Evolutionary conservation across 768 basidiomycete species (phyloP).

Genomic region (Panaeolus cyanescens): DNA sequence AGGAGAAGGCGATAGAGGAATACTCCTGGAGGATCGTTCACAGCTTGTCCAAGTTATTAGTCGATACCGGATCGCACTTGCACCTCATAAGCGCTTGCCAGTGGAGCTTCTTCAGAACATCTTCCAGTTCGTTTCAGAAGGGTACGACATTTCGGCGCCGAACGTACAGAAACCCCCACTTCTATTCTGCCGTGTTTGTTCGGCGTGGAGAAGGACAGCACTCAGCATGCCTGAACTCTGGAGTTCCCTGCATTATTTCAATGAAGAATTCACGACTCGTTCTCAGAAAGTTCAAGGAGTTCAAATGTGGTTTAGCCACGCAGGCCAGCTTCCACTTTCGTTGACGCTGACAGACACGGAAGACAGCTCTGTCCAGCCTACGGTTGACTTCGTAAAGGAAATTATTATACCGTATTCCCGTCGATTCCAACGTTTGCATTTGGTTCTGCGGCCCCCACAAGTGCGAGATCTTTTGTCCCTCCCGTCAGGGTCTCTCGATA

Average conservation of each 20-base stretch:
- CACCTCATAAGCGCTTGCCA: constrained; percentile 21
- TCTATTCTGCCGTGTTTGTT: constrained; percentile 19
- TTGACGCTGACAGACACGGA: constrained; percentile 10
- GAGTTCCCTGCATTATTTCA: constrained; percentile 13
- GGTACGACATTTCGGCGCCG: constrained; percentile 10
- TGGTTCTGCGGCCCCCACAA: constrained; percentile 12
- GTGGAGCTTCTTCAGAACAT: constrained; percentile 17
- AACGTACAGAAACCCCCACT: constrained; percentile 15
- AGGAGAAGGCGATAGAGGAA: constrained; percentile 1
- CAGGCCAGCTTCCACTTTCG: constrained; percentile 10
- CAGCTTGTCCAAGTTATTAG: constrained; percentile 4
- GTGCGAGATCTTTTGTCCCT: constrained; percentile 11
- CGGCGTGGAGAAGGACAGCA: constrained; percentile 17
- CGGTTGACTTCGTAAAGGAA: constrained; percentile 11
- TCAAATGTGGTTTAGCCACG: constrained; percentile 12
- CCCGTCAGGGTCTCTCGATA: constrained; percentile 11
- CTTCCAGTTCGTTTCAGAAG: constrained; percentile 12
- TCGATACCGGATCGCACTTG: constrained; percentile 19
- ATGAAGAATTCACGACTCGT: constrained; percentile 4
- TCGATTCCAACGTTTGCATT: constrained; percentile 11
- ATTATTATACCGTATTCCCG: constrained; percentile 10
- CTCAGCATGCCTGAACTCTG: constrained; percentile 20
- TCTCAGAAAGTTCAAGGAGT: constrained; percentile 10
- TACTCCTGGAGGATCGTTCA: constrained; percentile 8
- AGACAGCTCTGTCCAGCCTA: neutral